Base-by-base conservation (phyloP, 2,329 filamentous ascomycete genomes). In the Sarocladiaceae sp. region DNA sequence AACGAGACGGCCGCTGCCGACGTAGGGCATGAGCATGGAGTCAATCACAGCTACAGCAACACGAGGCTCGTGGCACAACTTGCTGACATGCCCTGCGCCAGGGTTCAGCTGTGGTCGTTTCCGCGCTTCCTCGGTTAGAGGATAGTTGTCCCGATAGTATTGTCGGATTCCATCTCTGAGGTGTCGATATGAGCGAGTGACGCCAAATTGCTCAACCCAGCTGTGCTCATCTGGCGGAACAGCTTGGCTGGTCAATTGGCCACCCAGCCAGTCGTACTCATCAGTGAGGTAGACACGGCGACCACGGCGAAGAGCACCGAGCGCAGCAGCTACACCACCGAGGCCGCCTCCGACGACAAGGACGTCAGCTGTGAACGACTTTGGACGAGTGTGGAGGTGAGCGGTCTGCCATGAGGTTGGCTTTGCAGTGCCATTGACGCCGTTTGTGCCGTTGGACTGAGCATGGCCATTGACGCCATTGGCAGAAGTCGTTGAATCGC, bases 131-230 rank as follows among this genome's bases (percentile, higher is more conserved):
- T 61, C 61, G 0, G 59, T 63, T 6, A 63, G 18, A 1, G 61
- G 59, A 18, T 63, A 63, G 42, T 63, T 28, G 7, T 63, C 55
- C 18, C 61, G 59, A 36, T 63, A 63, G 15, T 56, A 63, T 23
- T 61, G 58, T 8, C 61, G 28, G 23, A 63, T 58, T 0, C 60
- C 59, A 28, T 63, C 60, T 11, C 61, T 53, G 6, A 63, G 49
- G 0, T 54, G 53, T 1, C 61, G 56, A 25, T 63, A 63, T 1
- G 61, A 63, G 10, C 61, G 56, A 0, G 61, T 63, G 3, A 63
- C 52, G 15, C 61, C 61, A 11, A 63, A 63, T 29, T 63, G 61
- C 52, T 63, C 61, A 15, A 63, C 61, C 61, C 61, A 63, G 17
- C 52, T 58, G 26, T 63, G 61, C 42, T 63, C 61, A n/a, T 63